Evolutionary conservation across 2,329 filamentous ascomycete species (phyloP), one percentile per base, ranked within the genome.

Genomic region (Nemania diffusa): DNA sequence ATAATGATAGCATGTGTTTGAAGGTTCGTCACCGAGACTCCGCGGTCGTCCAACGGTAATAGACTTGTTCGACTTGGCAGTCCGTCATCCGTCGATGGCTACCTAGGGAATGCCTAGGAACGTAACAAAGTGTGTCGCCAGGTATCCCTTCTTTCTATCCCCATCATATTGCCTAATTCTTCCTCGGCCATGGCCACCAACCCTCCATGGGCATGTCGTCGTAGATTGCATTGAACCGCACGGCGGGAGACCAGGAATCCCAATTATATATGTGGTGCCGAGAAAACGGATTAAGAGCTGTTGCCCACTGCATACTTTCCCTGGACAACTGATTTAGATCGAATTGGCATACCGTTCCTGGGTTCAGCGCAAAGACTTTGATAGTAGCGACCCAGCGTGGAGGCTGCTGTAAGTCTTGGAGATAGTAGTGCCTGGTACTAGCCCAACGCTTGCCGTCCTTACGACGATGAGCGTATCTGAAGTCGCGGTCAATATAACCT

Each of bases 171-270:
- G 37, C 34, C 27, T 59, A 15, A 17, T 24, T 27, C 24, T 53
- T 52, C 22, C 29, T 40, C 27, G 60, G 60, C 57, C 57, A 60
- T 9, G 57, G 57, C 60, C 60, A 62, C 27, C 27, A 62, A 9
- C 60, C 60, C 6, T 62, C 51, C 51, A 62, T 27, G 3, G 60
- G 60, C 60, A 26, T 56, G 4, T 56, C 26, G 17, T 48, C 51
- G 17, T 62, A 62, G 9, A 62, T 50, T 6, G 26, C 24, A 20
- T 62, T 62, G 15, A 56, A 40, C 5, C 24, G 5, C 7, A 6
- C 3, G 4, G 1, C 2, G 2, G 60, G 51, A 6, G 0, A 5
- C 1, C n/a, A 2, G 27, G 11, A 7, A 5, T 22, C 2, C 15
- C 24, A 62, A 9, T 3, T 8, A 52, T 62, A 62, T 32, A 57